Percentiles rank a stretch among this genome's conserved stretches.
These are phyloP conservation scores for Saccharomyces hybrid DNA, from an alignment of 1,139 yeast species.

Conservation along the genomic window DNA sequence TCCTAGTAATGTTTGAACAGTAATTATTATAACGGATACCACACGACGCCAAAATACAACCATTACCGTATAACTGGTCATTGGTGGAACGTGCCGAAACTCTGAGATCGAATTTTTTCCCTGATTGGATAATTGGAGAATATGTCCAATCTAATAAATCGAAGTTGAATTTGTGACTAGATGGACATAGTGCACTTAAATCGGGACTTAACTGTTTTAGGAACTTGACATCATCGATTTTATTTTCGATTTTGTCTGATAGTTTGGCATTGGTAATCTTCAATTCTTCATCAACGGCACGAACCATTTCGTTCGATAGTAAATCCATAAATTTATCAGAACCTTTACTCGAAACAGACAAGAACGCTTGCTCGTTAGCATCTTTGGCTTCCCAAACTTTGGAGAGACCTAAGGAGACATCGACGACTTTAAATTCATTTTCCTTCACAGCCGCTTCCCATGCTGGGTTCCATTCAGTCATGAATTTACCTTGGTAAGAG, in stretches of 20 bases:
- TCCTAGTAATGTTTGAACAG: conserved; percentile 81
- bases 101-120: conserved; percentile 74
- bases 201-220: conserved; percentile 56
- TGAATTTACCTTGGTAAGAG: conserved; percentile 70
- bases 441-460: conserved; percentile 40
- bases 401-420: conserved; percentile 32
- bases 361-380: conserved; percentile 59
- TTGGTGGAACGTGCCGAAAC: conserved; percentile 77
- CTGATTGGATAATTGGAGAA: conserved; percentile 85
- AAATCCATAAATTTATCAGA: conserved; percentile 75
- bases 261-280: conserved; percentile 66
- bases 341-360: conserved; percentile 68
- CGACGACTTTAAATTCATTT: conserved; percentile 10
- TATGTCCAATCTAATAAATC: conserved; percentile 89
- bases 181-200: conserved; percentile 34
- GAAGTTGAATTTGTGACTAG: conserved; percentile 57
- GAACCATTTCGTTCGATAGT: conserved; percentile 84
- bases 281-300: conserved; percentile 77
- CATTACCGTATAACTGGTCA: conserved; percentile 60
- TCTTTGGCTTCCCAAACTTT: conserved; percentile 69
- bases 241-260: conserved; percentile 70
- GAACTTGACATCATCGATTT: conserved; percentile 71
- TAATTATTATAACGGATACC: conserved; percentile 86
- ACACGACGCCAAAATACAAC: conserved; percentile 75
- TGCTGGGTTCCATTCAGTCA: conserved; percentile 66